A percentile compares a stretch with the other conserved stretches of the same genome.
These are phyloP conservation scores for Globomyces sp. DNA, from an alignment of 371 early-diverging fungal species.

Conservation along the genomic window DNA sequence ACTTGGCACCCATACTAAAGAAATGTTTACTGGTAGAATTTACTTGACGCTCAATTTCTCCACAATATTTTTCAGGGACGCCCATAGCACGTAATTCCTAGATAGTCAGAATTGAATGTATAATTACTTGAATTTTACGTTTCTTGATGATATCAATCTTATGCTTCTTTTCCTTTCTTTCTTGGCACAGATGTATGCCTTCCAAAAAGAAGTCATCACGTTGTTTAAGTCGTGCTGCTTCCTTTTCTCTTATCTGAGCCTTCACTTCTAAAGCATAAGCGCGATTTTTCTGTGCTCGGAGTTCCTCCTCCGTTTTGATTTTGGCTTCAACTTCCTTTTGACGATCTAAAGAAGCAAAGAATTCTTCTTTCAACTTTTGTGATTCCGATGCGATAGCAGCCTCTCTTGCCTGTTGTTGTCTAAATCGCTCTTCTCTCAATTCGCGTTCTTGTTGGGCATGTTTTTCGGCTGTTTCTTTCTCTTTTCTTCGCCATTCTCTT, in stretches of 20 bases:
- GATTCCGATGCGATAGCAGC: constrained; percentile 55
- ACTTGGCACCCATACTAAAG: constrained; percentile 11
- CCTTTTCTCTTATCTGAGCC: constrained; percentile 52
- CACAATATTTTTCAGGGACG: constrained; percentile 56
- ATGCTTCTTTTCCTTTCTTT: constrained; percentile 44
- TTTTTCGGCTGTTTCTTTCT: constrained; percentile 48
- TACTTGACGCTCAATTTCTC: constrained; percentile 50
- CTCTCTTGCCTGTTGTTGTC: constrained; percentile 51
- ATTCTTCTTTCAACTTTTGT: constrained; percentile 48
- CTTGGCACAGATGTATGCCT: constrained; percentile 43
- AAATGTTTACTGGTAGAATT: constrained; percentile 30
- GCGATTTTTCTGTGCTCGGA: constrained; percentile 38
- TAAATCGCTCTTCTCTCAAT: constrained; percentile 41
- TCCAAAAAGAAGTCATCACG: constrained; percentile 58
- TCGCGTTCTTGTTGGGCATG: constrained; percentile 35
- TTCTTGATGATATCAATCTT: constrained; percentile 51
- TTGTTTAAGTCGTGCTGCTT: constrained; percentile 33
- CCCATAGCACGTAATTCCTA: constrained; percentile 47
- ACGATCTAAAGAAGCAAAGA: constrained; percentile 42
- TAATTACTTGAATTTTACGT: constrained; percentile 44
- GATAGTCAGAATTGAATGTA: background rate
- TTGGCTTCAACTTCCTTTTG: constrained; percentile 49
- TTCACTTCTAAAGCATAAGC: constrained; percentile 47
- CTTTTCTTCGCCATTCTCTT: constrained; percentile 56
- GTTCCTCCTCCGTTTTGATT: constrained; percentile 37